Base-by-base conservation (phyloP, 257 asterid genomes). In the Leptodermis oblonga region DNA sequence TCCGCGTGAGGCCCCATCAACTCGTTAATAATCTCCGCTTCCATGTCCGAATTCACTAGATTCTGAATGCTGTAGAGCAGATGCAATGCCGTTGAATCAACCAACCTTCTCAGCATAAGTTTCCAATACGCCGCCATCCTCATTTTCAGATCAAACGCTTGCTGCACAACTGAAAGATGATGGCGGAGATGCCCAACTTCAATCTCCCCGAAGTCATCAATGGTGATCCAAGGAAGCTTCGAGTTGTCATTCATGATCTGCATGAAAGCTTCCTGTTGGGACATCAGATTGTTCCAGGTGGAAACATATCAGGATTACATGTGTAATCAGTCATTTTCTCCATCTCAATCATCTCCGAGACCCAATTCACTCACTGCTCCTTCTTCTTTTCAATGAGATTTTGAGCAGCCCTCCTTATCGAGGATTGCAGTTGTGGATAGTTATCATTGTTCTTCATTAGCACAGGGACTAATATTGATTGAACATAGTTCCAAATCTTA, bases 121-220 rank as follows among this genome's bases (percentile, higher is more conserved):
- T 78, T 73, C 83, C 81, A 78, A 0, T 82, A 82, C 0, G 86
- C 78, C 4, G 30, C 60, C 76, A 76, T 49, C 62, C 84, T 65
- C 76, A 73, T 73, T 64, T 70, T 76, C 70, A 76, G 12, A 58
- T 82, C 86, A 15, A 78, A 82, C 0, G 83, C 86, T 61, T 78
- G 75, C 2, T 63, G 68, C 3, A 54, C 68, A 4, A 22, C 18
- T 1, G 25, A 65, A 0, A 1, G 30, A 62, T 60, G 59, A 10
- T 46, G 54, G 18, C 81, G 54, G 1, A 81, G 70, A 22, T 68
- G 75, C 1, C 62, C 68, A 3, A 81, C 58, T 0, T 73, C 63
- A 11, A 72, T 58, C 1, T 3, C 73, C 17, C 79, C 83, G 8
- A 69, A 22, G 0, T 77, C 83, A 8, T 78, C 78, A 13, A 81